Conservation (phyloP, 164 flowering plant species). For the Aristolochia fimbriata region DNA sequence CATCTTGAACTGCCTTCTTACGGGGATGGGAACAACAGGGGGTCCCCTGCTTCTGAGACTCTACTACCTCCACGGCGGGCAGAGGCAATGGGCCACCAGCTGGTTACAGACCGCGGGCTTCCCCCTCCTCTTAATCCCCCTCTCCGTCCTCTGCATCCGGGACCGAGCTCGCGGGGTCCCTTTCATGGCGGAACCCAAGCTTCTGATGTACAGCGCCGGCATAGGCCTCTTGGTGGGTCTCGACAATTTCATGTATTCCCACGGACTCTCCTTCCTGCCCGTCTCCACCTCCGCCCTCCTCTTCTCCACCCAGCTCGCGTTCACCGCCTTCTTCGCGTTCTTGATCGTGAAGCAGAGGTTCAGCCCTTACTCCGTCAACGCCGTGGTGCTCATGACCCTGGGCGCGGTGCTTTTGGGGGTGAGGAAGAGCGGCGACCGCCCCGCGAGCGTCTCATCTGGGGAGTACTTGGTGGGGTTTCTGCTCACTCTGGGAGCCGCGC, state of each 20-base stretch:
- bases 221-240: conserved; percentile 15
- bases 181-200: background rate
- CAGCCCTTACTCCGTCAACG: conserved; percentile 17
- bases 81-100: conserved; percentile 16
- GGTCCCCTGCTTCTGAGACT: conserved; percentile 19
- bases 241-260: conserved; percentile 13
- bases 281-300: conserved; percentile 17
- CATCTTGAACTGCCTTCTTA: conserved; percentile 8
- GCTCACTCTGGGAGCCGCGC: conserved; percentile 9
- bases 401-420: conserved; percentile 18
- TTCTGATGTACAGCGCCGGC: conserved; percentile 2
- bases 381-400: conserved; percentile 22
- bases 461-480: conserved; percentile 19
- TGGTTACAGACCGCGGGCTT: conserved; percentile 17
- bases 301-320: conserved; percentile 20
- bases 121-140: conserved; percentile 14
- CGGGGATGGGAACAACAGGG: conserved; percentile 9
- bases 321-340: conserved; percentile 24
- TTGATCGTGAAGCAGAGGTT: conserved; percentile 19
- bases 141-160: background rate
- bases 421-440: conserved; percentile 13
- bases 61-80: conserved; percentile 21
- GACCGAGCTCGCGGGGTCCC: background rate
- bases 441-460: conserved; percentile 6
- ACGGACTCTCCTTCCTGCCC: conserved; percentile 16